These are phyloP conservation scores for Boletus pseudopeckii DNA, from an alignment of 768 basidiomycete species.

Conservation along the genomic window DNA sequence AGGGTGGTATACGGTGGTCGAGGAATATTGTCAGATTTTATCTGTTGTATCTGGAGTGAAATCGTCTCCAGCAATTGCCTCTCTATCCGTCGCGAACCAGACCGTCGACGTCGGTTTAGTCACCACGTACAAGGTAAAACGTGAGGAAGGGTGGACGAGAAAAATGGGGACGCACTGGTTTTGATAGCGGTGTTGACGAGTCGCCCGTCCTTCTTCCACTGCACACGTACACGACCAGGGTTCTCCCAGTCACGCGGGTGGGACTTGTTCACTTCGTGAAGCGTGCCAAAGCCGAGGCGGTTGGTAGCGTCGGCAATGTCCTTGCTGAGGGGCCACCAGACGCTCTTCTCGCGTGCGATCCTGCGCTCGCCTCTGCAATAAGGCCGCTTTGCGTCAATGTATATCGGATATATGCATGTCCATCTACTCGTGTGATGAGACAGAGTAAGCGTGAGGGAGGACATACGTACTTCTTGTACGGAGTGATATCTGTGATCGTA, in stretches of 20 bases:
- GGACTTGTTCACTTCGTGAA: conserved; percentile 86
- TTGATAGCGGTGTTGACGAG: conserved; percentile 66
- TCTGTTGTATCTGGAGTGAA: conserved; percentile 64
- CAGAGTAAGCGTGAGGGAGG: not conserved
- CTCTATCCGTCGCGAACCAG: conserved; percentile 43
- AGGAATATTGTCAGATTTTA: conserved; percentile 69
- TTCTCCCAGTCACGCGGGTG: conserved; percentile 99
- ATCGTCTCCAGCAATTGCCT: conserved; percentile 77
- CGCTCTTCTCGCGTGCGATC: conserved; percentile 68
- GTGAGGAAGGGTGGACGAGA: not conserved
- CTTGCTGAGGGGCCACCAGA: conserved; percentile 96
- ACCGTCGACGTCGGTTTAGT: not conserved
- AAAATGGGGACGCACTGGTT: conserved; percentile 57
- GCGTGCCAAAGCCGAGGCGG: conserved; percentile 69
- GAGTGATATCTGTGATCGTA: conserved; percentile 68
- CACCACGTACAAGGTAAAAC: not conserved
- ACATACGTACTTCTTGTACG: conserved; percentile 71
- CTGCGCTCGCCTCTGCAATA: conserved; percentile 82
- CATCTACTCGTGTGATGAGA: conserved; percentile 52
- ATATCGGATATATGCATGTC: conserved; percentile 96
- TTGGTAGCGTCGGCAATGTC: conserved; percentile 86
- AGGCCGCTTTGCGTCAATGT: conserved; percentile 92
- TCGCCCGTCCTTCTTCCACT: conserved; percentile 79
- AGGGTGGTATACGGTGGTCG: conserved; percentile 55
- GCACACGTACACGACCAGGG: conserved; percentile 90